These are phyloP conservation scores for Lunasporangiospora selenospora DNA, from an alignment of 192 early-diverging fungal genomes.

Conservation along the genomic window DNA sequence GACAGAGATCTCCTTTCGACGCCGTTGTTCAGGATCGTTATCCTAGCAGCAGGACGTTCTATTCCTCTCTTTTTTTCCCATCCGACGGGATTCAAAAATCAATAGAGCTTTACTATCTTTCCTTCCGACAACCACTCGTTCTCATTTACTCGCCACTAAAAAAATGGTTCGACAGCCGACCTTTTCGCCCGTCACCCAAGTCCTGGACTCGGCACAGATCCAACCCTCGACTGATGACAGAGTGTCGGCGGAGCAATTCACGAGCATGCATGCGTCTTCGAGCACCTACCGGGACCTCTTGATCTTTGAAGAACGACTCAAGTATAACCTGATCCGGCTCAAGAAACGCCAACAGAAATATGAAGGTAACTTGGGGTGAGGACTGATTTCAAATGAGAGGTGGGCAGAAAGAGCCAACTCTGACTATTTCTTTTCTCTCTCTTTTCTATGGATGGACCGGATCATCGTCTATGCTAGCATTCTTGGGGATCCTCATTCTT, in stretches of 20 bases:
- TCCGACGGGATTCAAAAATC: neutral
- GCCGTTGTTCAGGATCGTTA: neutral
- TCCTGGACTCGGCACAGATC: neutral
- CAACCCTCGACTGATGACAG: neutral
- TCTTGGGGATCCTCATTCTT: slow-evolving; percentile 37
- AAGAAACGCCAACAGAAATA: slow-evolving; percentile 77
- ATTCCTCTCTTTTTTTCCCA: neutral
- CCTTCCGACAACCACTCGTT: neutral
- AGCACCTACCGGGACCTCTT: slow-evolving; percentile 75
- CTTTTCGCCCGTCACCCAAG: slow-evolving; percentile 42
- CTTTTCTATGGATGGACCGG: neutral
- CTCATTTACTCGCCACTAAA: neutral
- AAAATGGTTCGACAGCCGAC: neutral
- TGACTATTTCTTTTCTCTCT: neutral
- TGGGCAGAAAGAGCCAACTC: too few species aligned
- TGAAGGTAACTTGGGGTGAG: slow-evolving; percentile 52
- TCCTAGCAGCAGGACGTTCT: neutral
- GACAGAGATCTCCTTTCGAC: neutral
- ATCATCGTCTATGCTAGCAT: slow-evolving; percentile 9
- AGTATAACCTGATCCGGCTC: slow-evolving; percentile 72
- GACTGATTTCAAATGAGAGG: too few species aligned
- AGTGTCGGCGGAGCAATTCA: slow-evolving; percentile 44
- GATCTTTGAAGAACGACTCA: slow-evolving; percentile 82
- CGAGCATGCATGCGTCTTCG: slow-evolving; percentile 37
- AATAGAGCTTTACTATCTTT: neutral